Evolutionary conservation across 805 yeast genomes (phyloP).

Genomic region (Cyberlindnera americana): DNA sequence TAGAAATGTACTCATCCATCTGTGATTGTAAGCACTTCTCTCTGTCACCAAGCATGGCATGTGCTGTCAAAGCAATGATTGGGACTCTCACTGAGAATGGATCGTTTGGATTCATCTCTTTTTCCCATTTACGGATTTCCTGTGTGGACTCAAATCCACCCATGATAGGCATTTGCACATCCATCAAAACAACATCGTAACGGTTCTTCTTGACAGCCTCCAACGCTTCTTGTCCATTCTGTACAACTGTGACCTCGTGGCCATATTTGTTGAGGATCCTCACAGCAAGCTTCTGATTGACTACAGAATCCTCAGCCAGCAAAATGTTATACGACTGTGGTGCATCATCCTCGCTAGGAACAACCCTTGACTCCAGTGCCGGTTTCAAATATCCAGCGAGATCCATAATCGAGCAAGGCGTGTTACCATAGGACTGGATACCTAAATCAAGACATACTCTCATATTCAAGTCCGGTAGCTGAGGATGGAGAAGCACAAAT

Average conservation of each 20-base stretch:
- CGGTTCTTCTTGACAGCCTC: slow-evolving; percentile 65
- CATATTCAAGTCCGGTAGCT: slow-evolving; percentile 74
- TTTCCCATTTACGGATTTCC: slow-evolving; percentile 84
- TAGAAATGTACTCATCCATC: slow-evolving; percentile 88
- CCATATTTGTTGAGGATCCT: slow-evolving; percentile 83
- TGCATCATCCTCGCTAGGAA: slow-evolving; percentile 76
- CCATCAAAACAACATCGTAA: slow-evolving; percentile 86
- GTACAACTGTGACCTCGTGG: slow-evolving; percentile 79
- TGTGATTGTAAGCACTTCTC: slow-evolving; percentile 84
- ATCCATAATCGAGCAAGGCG: slow-evolving; percentile 80
- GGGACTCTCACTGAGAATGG: slow-evolving; percentile 74
- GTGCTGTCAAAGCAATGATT: slow-evolving; percentile 86
- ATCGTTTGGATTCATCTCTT: slow-evolving; percentile 67
- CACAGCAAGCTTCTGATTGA: slow-evolving; percentile 84
- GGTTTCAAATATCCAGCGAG: slow-evolving; percentile 81
- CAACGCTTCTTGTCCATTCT: slow-evolving; percentile 79
- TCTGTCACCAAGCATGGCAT: slow-evolving; percentile 91
- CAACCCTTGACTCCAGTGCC: slow-evolving; percentile 77
- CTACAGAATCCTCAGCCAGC: slow-evolving; percentile 83
- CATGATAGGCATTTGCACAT: slow-evolving; percentile 94
- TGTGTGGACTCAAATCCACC: slow-evolving; percentile 93
- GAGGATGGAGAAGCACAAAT: slow-evolving; percentile 70
- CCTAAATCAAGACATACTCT: slow-evolving; percentile 81
- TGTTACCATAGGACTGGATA: slow-evolving; percentile 82
- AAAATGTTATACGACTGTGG: slow-evolving; percentile 69